Evolutionary conservation across 164 flowering plant genomes (phyloP).

Genomic region (Euptelea pleiosperma): DNA sequence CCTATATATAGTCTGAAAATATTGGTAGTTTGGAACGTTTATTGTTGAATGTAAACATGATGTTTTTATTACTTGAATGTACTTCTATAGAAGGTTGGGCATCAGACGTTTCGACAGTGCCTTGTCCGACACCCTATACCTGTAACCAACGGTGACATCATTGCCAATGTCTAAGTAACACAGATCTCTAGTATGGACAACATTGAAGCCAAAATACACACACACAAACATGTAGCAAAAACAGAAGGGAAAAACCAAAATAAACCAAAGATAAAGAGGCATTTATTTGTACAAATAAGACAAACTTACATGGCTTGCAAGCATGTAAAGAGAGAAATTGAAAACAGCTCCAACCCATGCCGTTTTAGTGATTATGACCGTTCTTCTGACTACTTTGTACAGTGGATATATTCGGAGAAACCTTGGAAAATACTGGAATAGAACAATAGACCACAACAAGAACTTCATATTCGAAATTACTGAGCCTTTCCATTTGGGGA

Average conservation of each 20-base stretch:
- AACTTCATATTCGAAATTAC: constrained; percentile 53
- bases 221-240: too few species aligned
- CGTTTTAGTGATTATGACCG: constrained; percentile 70
- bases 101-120: too few species aligned
- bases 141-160: too few species aligned
- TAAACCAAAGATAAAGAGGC: not conserved
- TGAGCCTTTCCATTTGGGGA: constrained; percentile 53
- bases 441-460: constrained; percentile 54
- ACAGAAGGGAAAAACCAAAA: not conserved
- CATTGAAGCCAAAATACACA: too few species aligned
- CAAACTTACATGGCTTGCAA: constrained; percentile 89
- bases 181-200: too few species aligned
- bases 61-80: too few species aligned
- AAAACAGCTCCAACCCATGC: constrained; percentile 92
- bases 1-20: too few species aligned
- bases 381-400: constrained; percentile 64
- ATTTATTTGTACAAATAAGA: constrained; percentile 3
- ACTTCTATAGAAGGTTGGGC: too few species aligned
- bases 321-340: constrained; percentile 89
- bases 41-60: too few species aligned
- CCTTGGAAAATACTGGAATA: constrained; percentile 77
- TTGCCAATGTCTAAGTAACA: too few species aligned
- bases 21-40: too few species aligned
- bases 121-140: too few species aligned
- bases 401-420: constrained; percentile 58